Evolutionary conservation across 2,329 filamentous ascomycete species (phyloP).

Genomic region (Coniochaeta hoffmannii): DNA sequence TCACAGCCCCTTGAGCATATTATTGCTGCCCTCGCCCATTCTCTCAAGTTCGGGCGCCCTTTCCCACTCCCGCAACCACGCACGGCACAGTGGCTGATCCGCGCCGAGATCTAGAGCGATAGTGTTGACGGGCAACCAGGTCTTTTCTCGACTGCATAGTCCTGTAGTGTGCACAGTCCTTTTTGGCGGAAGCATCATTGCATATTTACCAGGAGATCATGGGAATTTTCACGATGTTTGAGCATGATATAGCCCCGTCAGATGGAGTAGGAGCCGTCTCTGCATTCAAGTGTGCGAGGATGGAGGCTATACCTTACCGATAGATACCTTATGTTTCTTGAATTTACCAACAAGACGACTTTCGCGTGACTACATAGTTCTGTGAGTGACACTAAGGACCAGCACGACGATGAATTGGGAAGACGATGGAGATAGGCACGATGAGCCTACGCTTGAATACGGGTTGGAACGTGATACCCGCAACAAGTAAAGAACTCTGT

Average conservation of each 20-base stretch:
- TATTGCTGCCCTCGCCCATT: too few relatives aligned
- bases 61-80: background rate
- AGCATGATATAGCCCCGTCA: background rate
- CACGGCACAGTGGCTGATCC: background rate
- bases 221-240: background rate
- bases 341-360: too few relatives aligned
- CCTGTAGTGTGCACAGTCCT: background rate
- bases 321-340: background rate
- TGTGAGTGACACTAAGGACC: too few relatives aligned
- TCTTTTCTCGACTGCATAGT: background rate
- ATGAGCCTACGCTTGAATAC: too few relatives aligned
- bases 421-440: too few relatives aligned
- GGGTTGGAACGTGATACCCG: too few relatives aligned
- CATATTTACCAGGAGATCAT: background rate
- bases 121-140: conserved; percentile 1
- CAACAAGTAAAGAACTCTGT: too few relatives aligned
- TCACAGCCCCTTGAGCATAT: too few relatives aligned
- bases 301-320: background rate
- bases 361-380: too few relatives aligned
- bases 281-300: background rate
- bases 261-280: background rate
- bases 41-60: too few relatives aligned
- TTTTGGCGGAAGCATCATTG: background rate
- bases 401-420: too few relatives aligned
- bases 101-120: background rate